Evolutionary conservation across 2,329 filamentous ascomycete genomes (phyloP).

Genomic region (Aureobasidium sp.): DNA sequence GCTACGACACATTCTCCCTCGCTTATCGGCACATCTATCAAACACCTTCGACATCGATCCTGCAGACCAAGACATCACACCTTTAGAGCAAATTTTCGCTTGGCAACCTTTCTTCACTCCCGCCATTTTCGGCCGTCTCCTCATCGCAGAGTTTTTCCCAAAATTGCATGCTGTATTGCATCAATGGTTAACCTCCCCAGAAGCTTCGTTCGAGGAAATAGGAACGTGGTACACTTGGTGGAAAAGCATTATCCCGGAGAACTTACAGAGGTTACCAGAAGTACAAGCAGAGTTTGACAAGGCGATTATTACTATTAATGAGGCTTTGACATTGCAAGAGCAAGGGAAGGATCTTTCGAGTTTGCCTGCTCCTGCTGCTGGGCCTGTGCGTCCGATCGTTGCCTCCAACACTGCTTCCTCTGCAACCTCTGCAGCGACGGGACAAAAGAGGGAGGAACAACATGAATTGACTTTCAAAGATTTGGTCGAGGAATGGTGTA

Average conservation of each 20-base stretch:
- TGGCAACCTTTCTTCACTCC: conserved; percentile 65
- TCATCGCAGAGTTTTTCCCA: conserved; percentile 75
- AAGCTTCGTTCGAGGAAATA: conserved; percentile 50
- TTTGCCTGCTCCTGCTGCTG: conserved; percentile 35
- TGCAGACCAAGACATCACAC: conserved; percentile 68
- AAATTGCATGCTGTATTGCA: conserved; percentile 70
- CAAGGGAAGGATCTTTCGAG: conserved; percentile 32
- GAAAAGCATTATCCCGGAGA: conserved; percentile 41
- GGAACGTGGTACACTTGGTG: conserved; percentile 54
- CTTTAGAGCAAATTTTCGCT: conserved; percentile 63
- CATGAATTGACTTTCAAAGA: conserved; percentile 58
- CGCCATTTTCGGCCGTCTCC: conserved; percentile 62
- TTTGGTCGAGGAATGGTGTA: conserved; percentile 72
- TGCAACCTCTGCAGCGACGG: conserved; percentile 16
- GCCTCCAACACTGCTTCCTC: background rate
- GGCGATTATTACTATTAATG: conserved; percentile 48
- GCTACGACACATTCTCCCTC: conserved; percentile 50
- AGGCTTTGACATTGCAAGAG: conserved; percentile 47
- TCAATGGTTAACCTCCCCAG: conserved; percentile 48
- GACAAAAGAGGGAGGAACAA: conserved; percentile 18
- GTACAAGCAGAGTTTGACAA: conserved; percentile 48
- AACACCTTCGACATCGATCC: conserved; percentile 52
- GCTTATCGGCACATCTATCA: conserved; percentile 46
- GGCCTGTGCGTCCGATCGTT: conserved; percentile 27
- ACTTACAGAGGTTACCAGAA: conserved; percentile 41